These are phyloP conservation scores for Pseudocercospora cruenta DNA, from an alignment of 2,329 filamentous ascomycete genomes.

Conservation along the genomic window DNA sequence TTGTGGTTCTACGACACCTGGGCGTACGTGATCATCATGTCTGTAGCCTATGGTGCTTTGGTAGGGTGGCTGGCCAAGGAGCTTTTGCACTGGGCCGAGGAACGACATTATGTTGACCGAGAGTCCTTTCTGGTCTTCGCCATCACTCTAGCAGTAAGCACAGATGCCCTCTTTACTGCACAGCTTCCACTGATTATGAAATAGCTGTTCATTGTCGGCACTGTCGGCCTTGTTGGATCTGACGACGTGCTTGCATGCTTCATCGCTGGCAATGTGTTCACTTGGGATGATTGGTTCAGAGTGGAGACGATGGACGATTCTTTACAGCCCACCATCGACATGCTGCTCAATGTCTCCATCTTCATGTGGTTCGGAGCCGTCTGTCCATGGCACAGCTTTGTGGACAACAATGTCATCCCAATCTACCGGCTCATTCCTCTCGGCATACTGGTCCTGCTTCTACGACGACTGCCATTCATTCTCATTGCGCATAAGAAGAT, in stretches of 20 bases:
- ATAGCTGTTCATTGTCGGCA: slow-evolving; percentile 79
- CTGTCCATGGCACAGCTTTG: slow-evolving; percentile 77
- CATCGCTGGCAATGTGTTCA: slow-evolving; percentile 87
- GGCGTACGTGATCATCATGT: slow-evolving; percentile 80
- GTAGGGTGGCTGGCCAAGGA: slow-evolving; percentile 84
- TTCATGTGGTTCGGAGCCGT: slow-evolving; percentile 89
- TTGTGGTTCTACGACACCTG: slow-evolving; percentile 85
- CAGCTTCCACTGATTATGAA: slow-evolving; percentile 14
- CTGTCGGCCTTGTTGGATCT: slow-evolving; percentile 82
- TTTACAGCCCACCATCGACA: slow-evolving; percentile 91
- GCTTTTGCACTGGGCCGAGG: slow-evolving; percentile 80
- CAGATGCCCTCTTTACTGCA: neutral
- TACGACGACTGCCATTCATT: slow-evolving; percentile 78
- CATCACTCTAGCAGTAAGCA: slow-evolving; percentile 72
- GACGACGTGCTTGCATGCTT: slow-evolving; percentile 93
- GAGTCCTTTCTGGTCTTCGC: slow-evolving; percentile 89
- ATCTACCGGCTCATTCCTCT: slow-evolving; percentile 73
- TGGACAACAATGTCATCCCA: slow-evolving; percentile 69
- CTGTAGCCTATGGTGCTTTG: slow-evolving; percentile 72
- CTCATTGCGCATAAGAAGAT: slow-evolving; percentile 73
- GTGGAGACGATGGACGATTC: slow-evolving; percentile 87
- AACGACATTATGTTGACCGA: slow-evolving; percentile 78
- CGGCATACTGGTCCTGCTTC: slow-evolving; percentile 73
- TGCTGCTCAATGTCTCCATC: slow-evolving; percentile 85
- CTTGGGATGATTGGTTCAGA: slow-evolving; percentile 93